phyloP scores from a whole-genome alignment of 768 basidiomycete species.

The Infundibulicybe gibba region DNA sequence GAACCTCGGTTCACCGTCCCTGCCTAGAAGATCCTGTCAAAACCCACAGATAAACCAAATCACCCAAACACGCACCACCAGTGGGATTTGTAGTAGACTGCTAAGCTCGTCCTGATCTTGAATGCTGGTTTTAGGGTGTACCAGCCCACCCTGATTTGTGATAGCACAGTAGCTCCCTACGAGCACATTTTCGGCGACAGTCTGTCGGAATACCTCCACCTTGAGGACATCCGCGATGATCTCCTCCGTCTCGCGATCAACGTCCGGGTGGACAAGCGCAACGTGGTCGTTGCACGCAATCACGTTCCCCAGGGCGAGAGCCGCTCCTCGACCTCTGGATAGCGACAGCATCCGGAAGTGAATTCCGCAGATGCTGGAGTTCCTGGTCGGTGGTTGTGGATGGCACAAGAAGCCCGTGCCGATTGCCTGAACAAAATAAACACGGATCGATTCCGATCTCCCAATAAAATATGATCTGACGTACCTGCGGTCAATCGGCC shows the following conservation, averaged over 20 bases:
- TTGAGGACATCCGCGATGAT: constrained; percentile 99
- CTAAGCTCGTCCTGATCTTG: constrained; percentile 98
- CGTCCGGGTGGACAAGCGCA: constrained; percentile 96
- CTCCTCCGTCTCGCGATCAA: constrained; percentile 98
- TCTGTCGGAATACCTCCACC: constrained; percentile 98
- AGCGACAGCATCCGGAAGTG: constrained; percentile 88
- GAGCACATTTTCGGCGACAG: constrained; percentile 93
- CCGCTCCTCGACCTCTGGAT: constrained; percentile 98
- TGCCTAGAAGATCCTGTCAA: constrained; percentile 48
- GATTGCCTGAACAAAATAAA: constrained; percentile 62
- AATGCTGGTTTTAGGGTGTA: constrained; percentile 95
- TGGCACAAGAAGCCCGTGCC: constrained; percentile 95
- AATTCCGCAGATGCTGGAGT: constrained; percentile 94
- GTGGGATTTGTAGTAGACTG: constrained; percentile 86
- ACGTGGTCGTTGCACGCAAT: constrained; percentile 99
- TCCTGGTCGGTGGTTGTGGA: constrained; percentile 97
- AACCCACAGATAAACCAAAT: not conserved
- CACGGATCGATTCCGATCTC: not conserved
- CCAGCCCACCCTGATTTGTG: constrained; percentile 95
- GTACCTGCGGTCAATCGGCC: constrained; percentile 89
- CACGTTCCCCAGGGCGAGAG: constrained; percentile 97
- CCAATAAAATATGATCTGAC: constrained; percentile 8
- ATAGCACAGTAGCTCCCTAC: constrained; percentile 96
- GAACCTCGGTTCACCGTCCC: constrained; percentile 99
- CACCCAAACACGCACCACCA: constrained; percentile 66